Conservation (phyloP, 2,329 filamentous ascomycete species). For the Thelonectria blattea region DNA sequence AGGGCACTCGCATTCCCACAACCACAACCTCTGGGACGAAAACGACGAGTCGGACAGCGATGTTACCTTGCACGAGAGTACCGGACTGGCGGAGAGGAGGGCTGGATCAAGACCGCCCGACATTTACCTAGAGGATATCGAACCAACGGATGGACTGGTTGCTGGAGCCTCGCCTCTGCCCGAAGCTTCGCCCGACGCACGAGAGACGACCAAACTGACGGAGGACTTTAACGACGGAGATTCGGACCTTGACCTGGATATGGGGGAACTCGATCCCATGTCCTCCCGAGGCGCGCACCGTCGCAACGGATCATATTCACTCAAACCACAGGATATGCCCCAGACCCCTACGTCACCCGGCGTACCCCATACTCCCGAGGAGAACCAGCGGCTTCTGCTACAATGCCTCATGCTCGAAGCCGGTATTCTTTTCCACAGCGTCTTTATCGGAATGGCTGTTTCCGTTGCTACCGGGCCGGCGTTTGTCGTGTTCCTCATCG, state of each 20-base stretch:
- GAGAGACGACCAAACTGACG: conserved; percentile 37
- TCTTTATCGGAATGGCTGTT: conserved; percentile 88
- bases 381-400: conserved; percentile 70
- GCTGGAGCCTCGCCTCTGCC: conserved; percentile 64
- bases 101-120: conserved; percentile 51
- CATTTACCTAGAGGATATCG: conserved; percentile 59
- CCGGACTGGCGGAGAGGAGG: conserved; percentile 48
- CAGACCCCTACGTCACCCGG: conserved; percentile 27
- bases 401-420: conserved; percentile 83
- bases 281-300: conserved; percentile 32
- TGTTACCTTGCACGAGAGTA: conserved; percentile 33
- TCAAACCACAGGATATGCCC: conserved; percentile 39
- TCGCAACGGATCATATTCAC: conserved; percentile 41
- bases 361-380: conserved; percentile 52
- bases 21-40: conserved; percentile 56
- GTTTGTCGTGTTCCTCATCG: conserved; percentile 80
- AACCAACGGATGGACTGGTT: conserved; percentile 60
- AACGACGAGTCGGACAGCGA: conserved; percentile 48
- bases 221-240: conserved; percentile 52
- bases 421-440: conserved; percentile 82
- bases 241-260: conserved; percentile 64
- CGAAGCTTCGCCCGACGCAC: conserved; percentile 53
- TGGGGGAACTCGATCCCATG: conserved; percentile 64
- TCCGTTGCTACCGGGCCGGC: conserved; percentile 80
- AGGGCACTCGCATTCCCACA: conserved; percentile 65